Percentiles rank a stretch among this genome's conserved stretches.
Conservation (phyloP, 2,329 filamentous ascomycete species). For the Neurospora sp. region DNA sequence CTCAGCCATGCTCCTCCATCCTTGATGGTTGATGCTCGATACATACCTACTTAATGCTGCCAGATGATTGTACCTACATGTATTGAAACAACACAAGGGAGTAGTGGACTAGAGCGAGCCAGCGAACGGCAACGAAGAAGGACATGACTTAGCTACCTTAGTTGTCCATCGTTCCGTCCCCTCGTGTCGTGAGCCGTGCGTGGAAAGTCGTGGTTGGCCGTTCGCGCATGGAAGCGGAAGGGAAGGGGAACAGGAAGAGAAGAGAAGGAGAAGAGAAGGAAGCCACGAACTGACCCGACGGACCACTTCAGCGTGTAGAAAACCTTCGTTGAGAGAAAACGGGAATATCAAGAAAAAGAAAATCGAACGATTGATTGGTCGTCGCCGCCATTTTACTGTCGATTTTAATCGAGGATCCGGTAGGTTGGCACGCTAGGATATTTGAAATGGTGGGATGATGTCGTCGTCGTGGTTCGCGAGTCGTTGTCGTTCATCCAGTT, state of each 20-base stretch:
- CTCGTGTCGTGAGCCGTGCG: too few species aligned
- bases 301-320: background rate
- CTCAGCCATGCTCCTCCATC: too few species aligned
- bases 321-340: too few species aligned
- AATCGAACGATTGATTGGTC: background rate
- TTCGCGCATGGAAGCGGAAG: background rate
- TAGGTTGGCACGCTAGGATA: background rate
- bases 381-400: background rate
- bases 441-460: background rate
- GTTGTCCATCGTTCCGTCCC: too few species aligned
- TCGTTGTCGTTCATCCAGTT: background rate
- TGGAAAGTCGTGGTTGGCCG: background rate
- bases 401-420: background rate
- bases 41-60: too few species aligned
- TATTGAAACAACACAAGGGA: too few species aligned
- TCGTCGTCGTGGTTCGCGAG: background rate
- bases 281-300: background rate
- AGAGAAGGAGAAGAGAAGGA: background rate
- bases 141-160: too few species aligned
- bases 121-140: too few species aligned
- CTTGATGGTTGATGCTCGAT: too few species aligned
- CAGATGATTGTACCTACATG: too few species aligned
- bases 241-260: background rate
- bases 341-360: background rate
- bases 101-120: too few species aligned